Evolutionary conservation across 768 basidiomycete species (phyloP).

Genomic region (Mycena maculata): DNA sequence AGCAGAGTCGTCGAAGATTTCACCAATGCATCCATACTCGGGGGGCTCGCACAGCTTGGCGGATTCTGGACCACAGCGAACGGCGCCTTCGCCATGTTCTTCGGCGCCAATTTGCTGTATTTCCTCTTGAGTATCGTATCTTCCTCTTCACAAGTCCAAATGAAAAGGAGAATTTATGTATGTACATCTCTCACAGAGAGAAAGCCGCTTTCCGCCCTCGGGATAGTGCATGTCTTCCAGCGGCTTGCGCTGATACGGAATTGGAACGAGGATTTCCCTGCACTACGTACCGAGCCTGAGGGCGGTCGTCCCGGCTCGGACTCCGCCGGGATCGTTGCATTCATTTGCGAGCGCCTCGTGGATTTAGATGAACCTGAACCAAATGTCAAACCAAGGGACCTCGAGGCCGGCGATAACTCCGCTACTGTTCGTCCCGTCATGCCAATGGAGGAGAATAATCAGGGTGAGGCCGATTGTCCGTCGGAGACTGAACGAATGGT

Average conservation of each 20-base stretch:
- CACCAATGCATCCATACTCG: conserved; percentile 1
- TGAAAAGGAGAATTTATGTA: no score
- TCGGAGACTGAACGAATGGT: no score
- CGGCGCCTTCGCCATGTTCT: neutral
- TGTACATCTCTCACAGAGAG: neutral
- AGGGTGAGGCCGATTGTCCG: no score
- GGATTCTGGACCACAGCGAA: conserved; percentile 9
- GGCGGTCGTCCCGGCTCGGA: conserved; percentile 1
- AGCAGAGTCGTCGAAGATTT: neutral
- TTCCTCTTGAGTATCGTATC: neutral
- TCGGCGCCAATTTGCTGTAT: conserved; percentile 8
- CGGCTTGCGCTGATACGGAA: neutral
- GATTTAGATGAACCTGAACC: neutral
- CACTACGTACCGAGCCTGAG: conserved; percentile 14
- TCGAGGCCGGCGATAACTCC: no score
- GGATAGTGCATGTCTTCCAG: conserved; percentile 18
- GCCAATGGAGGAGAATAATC: no score
- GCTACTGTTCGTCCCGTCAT: no score
- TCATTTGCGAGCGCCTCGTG: conserved; percentile 17
- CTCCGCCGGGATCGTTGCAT: conserved; percentile 18
- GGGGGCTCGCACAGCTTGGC: neutral
- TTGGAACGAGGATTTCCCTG: conserved; percentile 22
- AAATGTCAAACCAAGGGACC: no score
- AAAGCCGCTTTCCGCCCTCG: conserved; percentile 18
- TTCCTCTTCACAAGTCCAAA: no score